These are phyloP conservation scores for Sarcomyxa edulis DNA, from an alignment of 768 basidiomycete genomes.

Conservation along the genomic window DNA sequence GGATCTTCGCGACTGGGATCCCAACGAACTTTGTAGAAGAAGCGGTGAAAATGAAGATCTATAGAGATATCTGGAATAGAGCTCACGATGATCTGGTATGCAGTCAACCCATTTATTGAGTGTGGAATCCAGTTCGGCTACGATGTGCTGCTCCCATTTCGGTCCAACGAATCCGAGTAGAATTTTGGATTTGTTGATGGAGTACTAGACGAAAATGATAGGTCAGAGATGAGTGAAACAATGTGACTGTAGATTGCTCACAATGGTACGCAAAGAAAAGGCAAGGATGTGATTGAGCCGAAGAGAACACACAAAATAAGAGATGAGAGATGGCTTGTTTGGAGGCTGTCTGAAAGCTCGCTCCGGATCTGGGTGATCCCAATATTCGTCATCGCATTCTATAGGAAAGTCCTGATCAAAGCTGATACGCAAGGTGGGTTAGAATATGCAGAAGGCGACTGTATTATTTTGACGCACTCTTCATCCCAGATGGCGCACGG, in stretches of 20 bases:
- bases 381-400: slow-evolving; percentile 67
- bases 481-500: slow-evolving; percentile 71
- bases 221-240: neutral
- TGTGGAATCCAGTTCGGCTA: slow-evolving; percentile 66
- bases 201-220: slow-evolving; percentile 44
- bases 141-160: slow-evolving; percentile 59
- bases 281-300: slow-evolving; percentile 58
- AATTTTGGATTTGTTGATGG: slow-evolving; percentile 60
- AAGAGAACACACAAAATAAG: slow-evolving; percentile 52
- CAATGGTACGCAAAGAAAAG: slow-evolving; percentile 54
- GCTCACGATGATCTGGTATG: slow-evolving; percentile 55
- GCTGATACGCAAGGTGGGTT: slow-evolving; percentile 28
- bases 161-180: slow-evolving; percentile 42
- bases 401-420: slow-evolving; percentile 67
- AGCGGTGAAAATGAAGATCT: neutral
- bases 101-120: slow-evolving; percentile 69
- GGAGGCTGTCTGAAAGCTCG: slow-evolving; percentile 64
- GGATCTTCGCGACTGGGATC: slow-evolving; percentile 41
- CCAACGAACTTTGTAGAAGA: slow-evolving; percentile 39
- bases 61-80: neutral
- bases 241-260: slow-evolving; percentile 19
- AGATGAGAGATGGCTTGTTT: slow-evolving; percentile 46
- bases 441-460: neutral
- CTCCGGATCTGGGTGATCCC: slow-evolving; percentile 52
- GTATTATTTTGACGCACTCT: slow-evolving; percentile 41